These are phyloP conservation scores for Globisporangium okanoganense DNA, from an alignment of 352 stramenopile species.

Conservation along the genomic window DNA sequence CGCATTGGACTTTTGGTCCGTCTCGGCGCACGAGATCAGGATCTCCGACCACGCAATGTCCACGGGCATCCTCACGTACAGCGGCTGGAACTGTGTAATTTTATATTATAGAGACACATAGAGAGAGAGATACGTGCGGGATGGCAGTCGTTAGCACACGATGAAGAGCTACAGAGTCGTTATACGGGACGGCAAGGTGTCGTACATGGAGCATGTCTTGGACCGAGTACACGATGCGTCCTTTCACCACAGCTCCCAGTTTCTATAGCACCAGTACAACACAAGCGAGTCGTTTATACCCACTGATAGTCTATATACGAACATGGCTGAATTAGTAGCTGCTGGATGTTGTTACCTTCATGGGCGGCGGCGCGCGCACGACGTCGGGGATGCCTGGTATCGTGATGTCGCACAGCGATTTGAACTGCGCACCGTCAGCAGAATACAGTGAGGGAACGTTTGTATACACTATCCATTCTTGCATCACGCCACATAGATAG, in stretches of 20 bases:
- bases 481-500: neutral
- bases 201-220: conserved; percentile 57
- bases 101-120: neutral
- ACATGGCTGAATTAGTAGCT: neutral
- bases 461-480: neutral
- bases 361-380: conserved; percentile 32
- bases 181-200: neutral
- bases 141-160: neutral
- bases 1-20: conserved; percentile 44
- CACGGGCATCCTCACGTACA: conserved; percentile 64
- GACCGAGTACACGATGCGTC: conserved; percentile 53
- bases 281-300: neutral
- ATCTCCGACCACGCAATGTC: conserved; percentile 63
- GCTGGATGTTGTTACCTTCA: conserved; percentile 20
- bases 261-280: conserved; percentile 21
- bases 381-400: conserved; percentile 41
- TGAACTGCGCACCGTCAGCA: conserved; percentile 30
- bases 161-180: neutral
- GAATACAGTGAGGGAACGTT: neutral
- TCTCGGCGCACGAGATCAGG: conserved; percentile 41
- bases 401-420: conserved; percentile 41
- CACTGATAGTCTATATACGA: neutral
- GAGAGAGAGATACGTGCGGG: neutral
- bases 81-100: conserved; percentile 59
- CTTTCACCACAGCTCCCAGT: conserved; percentile 42